Evolutionary conservation across 2,329 filamentous ascomycete genomes (phyloP).

Genomic region (Beauveria bassiana): DNA sequence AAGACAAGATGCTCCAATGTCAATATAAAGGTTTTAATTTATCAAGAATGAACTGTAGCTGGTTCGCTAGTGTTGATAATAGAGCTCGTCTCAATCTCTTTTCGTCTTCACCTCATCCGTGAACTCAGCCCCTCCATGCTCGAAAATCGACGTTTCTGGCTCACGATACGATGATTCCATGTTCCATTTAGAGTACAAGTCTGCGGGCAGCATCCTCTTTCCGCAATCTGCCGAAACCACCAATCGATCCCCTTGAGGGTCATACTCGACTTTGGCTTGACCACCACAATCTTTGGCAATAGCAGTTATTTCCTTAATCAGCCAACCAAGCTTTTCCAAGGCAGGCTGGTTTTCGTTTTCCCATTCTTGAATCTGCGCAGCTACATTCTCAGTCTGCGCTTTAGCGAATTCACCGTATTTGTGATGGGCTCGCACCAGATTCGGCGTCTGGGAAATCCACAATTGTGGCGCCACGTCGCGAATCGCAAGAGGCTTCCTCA

Average conservation of each 20-base stretch:
- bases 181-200: background rate
- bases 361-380: constrained; percentile 24
- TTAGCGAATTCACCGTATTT: constrained; percentile 25
- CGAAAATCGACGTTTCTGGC: too few relatives aligned
- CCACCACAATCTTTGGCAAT: background rate
- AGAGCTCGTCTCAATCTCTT: too few relatives aligned
- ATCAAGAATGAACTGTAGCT: too few relatives aligned
- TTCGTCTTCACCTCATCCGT: too few relatives aligned
- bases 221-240: background rate
- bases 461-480: constrained; percentile 31
- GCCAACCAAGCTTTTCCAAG: constrained; percentile 14
- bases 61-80: too few relatives aligned
- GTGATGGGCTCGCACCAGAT: constrained; percentile 38
- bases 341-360: constrained; percentile 24
- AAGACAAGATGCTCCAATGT: too few relatives aligned
- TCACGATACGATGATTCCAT: too few relatives aligned
- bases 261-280: background rate
- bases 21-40: too few relatives aligned
- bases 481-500: constrained; percentile 25
- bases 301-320: background rate
- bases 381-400: constrained; percentile 29
- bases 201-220: background rate
- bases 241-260: background rate
- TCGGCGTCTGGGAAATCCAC: constrained; percentile 39
- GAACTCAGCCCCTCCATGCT: too few relatives aligned